phyloP scores from a whole-genome alignment of 2,329 filamentous ascomycete species.

The Dothistroma pini region DNA sequence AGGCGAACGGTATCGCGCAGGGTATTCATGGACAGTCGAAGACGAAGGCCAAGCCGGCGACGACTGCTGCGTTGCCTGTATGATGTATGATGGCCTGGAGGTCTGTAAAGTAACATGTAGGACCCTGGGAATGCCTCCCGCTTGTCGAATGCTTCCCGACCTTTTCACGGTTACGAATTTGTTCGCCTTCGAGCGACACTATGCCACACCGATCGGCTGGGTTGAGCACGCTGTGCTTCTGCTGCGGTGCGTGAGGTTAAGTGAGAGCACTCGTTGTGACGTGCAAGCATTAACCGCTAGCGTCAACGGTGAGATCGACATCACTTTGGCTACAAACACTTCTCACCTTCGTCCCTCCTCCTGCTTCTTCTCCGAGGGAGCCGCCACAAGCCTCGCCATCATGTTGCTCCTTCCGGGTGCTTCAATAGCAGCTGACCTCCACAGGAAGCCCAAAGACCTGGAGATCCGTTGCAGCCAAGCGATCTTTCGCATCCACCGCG shows the following conservation, averaged over 20 bases:
- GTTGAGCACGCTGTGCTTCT: neutral
- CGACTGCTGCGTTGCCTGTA: neutral
- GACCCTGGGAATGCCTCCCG: too few species aligned
- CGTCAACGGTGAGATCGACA: neutral
- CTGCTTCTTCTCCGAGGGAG: too few species aligned
- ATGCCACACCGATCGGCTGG: too few species aligned
- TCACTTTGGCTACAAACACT: neutral
- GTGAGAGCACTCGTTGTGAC: neutral
- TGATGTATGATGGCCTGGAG: neutral
- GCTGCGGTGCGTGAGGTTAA: neutral
- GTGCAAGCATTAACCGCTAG: neutral
- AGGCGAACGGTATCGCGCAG: constrained; percentile 12
- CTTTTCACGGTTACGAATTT: too few species aligned
- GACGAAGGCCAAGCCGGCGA: neutral
- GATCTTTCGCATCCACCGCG: constrained; percentile 14
- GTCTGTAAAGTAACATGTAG: neutral
- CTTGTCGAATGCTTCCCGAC: too few species aligned
- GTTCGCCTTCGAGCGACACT: too few species aligned
- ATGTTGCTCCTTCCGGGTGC: neutral
- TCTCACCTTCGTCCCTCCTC: neutral
- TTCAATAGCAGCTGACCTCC: neutral
- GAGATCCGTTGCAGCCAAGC: constrained; percentile 14
- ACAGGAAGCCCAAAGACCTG: constrained; percentile 10
- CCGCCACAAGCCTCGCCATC: neutral
- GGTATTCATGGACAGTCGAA: neutral